Conservation (phyloP, 2,329 filamentous ascomycete species). For the Fusarium sp. region DNA sequence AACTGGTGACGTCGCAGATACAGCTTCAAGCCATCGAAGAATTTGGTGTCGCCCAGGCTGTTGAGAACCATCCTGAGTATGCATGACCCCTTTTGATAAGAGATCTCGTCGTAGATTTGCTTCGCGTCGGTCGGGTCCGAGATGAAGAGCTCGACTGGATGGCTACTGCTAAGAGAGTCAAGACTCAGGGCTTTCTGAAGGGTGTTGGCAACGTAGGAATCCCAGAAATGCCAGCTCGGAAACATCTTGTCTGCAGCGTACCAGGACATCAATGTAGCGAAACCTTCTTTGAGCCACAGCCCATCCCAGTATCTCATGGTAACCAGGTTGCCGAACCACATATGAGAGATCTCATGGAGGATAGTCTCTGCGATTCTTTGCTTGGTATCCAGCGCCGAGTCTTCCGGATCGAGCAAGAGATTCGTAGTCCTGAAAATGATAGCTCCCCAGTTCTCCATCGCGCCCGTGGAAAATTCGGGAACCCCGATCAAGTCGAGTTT, state of each 20-base stretch:
- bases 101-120: not conserved
- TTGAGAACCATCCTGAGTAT: not conserved
- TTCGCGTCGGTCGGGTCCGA: not conserved
- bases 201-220: not conserved
- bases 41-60: not conserved
- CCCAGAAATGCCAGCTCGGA: not conserved
- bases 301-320: not conserved
- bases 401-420: not conserved
- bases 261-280: not conserved
- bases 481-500: not conserved
- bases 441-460: not conserved
- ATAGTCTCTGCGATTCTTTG: accelerated
- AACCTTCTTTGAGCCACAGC: not conserved
- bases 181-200: accelerated
- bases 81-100: not conserved
- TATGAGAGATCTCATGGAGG: not conserved
- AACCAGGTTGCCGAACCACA: not conserved
- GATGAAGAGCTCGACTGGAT: not conserved
- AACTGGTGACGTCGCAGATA: not conserved
- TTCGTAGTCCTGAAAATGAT: not conserved
- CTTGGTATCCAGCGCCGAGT: not conserved
- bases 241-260: not conserved
- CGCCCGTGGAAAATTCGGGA: accelerated
- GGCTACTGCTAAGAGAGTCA: too few relatives aligned
- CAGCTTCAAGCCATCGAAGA: not conserved